These are phyloP conservation scores for Sporothrix brunneoviolacea DNA, from an alignment of 2,329 filamentous ascomycete species.

Conservation along the genomic window DNA sequence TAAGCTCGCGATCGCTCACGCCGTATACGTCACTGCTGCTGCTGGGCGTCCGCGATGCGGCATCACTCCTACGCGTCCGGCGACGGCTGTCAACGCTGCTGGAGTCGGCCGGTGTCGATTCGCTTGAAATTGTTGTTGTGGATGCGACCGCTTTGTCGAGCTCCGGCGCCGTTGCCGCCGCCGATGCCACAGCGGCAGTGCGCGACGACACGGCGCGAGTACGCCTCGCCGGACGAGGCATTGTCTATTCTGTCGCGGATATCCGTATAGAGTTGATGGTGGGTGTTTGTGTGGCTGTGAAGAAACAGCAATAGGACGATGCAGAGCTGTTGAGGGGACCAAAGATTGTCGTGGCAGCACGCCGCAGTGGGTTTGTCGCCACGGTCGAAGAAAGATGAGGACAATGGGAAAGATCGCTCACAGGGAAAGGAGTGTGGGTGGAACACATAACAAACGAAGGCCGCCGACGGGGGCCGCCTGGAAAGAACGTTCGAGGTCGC, in stretches of 20 bases:
- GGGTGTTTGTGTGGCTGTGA: not conserved
- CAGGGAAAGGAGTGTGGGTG: not conserved
- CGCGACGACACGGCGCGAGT: constrained; percentile 15
- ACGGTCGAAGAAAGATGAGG: not conserved
- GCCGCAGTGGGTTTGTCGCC: not conserved
- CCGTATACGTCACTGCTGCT: constrained; percentile 28
- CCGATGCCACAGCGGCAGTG: not conserved
- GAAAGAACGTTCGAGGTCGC: not conserved
- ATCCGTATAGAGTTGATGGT: no score
- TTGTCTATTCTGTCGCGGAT: constrained; percentile 4
- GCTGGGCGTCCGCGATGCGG: constrained; percentile 9
- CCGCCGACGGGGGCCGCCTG: not conserved
- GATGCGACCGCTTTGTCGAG: constrained; percentile 4
- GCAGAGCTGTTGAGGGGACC: not conserved
- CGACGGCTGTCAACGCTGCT: constrained; percentile 17
- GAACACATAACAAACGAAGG: constrained; percentile 8
- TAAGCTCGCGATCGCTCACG: constrained; percentile 30
- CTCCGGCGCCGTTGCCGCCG: not conserved
- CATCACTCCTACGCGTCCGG: constrained; percentile 14
- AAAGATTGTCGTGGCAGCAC: not conserved
- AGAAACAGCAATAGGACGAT: not conserved
- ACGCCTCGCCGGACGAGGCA: constrained; percentile 19
- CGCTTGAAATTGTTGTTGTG: constrained; percentile 22
- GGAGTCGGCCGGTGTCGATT: constrained; percentile 22
- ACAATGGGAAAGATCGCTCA: not conserved